Conservation (phyloP, 2,329 filamentous ascomycete species). For the Bipolaris bicolor region DNA sequence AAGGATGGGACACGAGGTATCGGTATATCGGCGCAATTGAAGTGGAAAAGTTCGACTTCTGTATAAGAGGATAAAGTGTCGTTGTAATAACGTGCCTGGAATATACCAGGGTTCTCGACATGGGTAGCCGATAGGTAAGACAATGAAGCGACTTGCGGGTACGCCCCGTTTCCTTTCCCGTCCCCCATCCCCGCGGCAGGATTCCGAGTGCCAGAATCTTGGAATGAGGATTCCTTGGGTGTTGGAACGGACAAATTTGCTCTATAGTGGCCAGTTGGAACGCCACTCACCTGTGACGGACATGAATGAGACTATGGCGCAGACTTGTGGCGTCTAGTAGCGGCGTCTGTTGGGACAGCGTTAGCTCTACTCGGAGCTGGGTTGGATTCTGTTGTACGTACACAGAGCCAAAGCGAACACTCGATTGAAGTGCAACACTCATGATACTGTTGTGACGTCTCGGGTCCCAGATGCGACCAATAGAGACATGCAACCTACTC, state of each 20-base stretch:
- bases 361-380: constrained; percentile 4
- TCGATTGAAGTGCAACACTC: neutral
- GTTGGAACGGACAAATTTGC: neutral
- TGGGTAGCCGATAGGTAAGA: constrained; percentile 18
- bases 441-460: neutral
- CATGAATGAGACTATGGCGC: constrained; percentile 3
- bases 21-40: neutral
- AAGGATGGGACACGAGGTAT: neutral
- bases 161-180: constrained; percentile 8
- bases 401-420: neutral
- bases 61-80: neutral
- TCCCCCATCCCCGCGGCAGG: constrained; percentile 13
- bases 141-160: constrained; percentile 10
- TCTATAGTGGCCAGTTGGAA: neutral
- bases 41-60: neutral
- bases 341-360: neutral
- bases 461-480: neutral
- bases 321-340: constrained; percentile 5
- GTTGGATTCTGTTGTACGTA: neutral
- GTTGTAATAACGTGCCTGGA: constrained; percentile 15
- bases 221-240: constrained; percentile 7
- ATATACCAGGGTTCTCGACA: constrained; percentile 18
- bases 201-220: constrained; percentile 13
- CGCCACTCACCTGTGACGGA: neutral
- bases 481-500: neutral